A percentile compares a stretch with the other conserved stretches of the same genome.
These are phyloP conservation scores for Pholiota adiposa DNA, from an alignment of 1,284 basidiomycete genomes.

Conservation along the genomic window DNA sequence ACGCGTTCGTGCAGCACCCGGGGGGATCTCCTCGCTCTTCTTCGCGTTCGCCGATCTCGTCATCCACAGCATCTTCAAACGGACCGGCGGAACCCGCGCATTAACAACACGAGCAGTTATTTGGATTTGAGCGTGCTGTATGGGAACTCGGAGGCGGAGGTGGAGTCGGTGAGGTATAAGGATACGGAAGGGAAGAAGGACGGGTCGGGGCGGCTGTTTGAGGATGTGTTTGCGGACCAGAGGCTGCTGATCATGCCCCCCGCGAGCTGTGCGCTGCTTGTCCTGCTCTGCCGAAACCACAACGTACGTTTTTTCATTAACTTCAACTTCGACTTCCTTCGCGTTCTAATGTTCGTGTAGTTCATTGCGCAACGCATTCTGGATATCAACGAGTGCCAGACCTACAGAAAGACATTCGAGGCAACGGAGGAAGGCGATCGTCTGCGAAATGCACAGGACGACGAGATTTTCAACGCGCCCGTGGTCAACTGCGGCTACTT, in stretches of 20 bases:
- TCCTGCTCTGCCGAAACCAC: slow-evolving; percentile 76
- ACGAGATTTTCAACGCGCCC: slow-evolving; percentile 78
- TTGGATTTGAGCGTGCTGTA: slow-evolving; percentile 81
- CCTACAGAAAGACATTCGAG: slow-evolving; percentile 39
- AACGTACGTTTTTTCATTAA: slow-evolving; percentile 54
- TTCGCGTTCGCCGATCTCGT: slow-evolving; percentile 82
- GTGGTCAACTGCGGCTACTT: slow-evolving; percentile 79
- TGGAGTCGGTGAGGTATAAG: slow-evolving; percentile 55
- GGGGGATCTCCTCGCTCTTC: slow-evolving; percentile 68
- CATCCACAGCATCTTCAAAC: slow-evolving; percentile 80
- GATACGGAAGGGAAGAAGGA: slow-evolving; percentile 69
- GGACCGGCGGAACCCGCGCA: slow-evolving; percentile 50
- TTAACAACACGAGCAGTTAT: slow-evolving; percentile 76
- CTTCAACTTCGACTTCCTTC: not conserved
- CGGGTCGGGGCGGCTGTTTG: slow-evolving; percentile 61
- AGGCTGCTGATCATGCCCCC: slow-evolving; percentile 77
- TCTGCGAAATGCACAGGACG: slow-evolving; percentile 52
- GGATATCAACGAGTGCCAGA: slow-evolving; percentile 67
- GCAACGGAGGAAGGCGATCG: slow-evolving; percentile 34
- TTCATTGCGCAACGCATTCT: slow-evolving; percentile 74
- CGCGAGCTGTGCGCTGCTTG: slow-evolving; percentile 65
- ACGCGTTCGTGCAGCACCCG: slow-evolving; percentile 56
- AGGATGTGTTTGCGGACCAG: slow-evolving; percentile 73
- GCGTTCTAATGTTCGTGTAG: slow-evolving; percentile 37
- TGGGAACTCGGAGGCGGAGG: slow-evolving; percentile 57